Evolutionary conservation across 306 rosid genomes (phyloP), one percentile per base, ranked within the genome.

Genomic region (Fagus crenata): DNA sequence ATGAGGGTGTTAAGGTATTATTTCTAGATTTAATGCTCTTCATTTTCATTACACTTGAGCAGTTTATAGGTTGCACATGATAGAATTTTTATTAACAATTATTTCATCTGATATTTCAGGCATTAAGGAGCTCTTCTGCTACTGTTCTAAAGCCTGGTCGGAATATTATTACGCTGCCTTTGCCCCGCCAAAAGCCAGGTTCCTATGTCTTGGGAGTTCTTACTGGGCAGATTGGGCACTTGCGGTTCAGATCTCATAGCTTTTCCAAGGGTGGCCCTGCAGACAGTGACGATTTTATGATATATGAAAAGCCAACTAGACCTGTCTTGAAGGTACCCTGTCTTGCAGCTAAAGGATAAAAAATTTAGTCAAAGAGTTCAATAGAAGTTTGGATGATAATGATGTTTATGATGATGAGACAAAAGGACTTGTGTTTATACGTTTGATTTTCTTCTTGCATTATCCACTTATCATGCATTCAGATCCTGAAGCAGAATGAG

Each of bases 151-250:
- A 91, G 77, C 96, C 98, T 84, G 97, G 98, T 81, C 97, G 90
- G 73, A 95, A 95, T 83, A 89, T 91, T 59, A 84, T 92, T 81
- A 89, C 96, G 81, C 85, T 95, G 84, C 93, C 87, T 82, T 81
- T 95, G 78, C 99, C 99, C 60, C 97, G 98, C 33, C 99, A 95
- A 81, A 88, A 91, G 81, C 99, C 98, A 70, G 99, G 99, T 81
- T 95, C 99, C 55, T 95, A 95, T 83, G 97, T 92, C 75, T 88
- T 95, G 82, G 99, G 99, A 68, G 97, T 89, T 91, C 88, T 95
- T 61, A 95, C 99, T 46, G 99, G 99, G 79, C 91, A 91, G 78
- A 89, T 95, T 80, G 99, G 99, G 80, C 92, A 85, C 78, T 85
- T 95, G 85, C 82, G 96, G 65, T 89, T 95, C 81, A 89, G 99